Evolutionary conservation across 148 eudicot genomes (phyloP), one percentile per base, ranked within the genome.

Genomic region (Nyssa sinensis): DNA sequence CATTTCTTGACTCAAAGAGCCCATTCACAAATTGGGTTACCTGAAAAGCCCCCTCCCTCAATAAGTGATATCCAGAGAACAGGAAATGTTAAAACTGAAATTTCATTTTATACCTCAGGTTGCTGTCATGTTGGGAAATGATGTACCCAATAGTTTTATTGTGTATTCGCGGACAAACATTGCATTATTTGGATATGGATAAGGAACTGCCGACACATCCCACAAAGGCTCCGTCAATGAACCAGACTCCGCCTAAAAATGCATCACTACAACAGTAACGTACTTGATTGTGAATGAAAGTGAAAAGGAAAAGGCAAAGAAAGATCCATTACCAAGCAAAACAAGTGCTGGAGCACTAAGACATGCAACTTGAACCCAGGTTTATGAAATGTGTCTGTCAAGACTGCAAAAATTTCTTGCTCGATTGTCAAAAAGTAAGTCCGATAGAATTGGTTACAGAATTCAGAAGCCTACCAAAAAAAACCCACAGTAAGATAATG

Each of bases 281-380:
- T 31, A 24, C 33, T 10, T 19, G 44, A 65, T 44, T 32, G 33
- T 60, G 13, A 41, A 12, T 21, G 6, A 47, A 17, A 0, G 32
- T 59, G 33, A 44, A 55, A 51, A 31, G 39, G 7, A 34, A 35
- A 30, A 49, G 2, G 60, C 23, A 53, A 27, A n/a, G 44, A 19
- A 75, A 47, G 17, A 19, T 49, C 59, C 23, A 55, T 47, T 88
- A 96, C 98, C 95, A 93, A 75, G 77, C 93, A 84, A 75, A 96
- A 93, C 70, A 96, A 74, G 81, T 91, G 88, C 81, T 96, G 99
- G 66, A 96, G 81, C 82, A 96, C 97, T 83, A 88, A 70, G 57
- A 96, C 97, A 44, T 96, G 99, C 81, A 96, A 74, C 85, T 93
- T 96, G 81, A 96, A 96, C 67, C 98, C 99, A 67, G 98, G 99